A percentile compares a stretch with the other conserved stretches of the same genome.
These are phyloP conservation scores for Salix caprea DNA, from an alignment of 345 rosid species.

Conservation along the genomic window DNA sequence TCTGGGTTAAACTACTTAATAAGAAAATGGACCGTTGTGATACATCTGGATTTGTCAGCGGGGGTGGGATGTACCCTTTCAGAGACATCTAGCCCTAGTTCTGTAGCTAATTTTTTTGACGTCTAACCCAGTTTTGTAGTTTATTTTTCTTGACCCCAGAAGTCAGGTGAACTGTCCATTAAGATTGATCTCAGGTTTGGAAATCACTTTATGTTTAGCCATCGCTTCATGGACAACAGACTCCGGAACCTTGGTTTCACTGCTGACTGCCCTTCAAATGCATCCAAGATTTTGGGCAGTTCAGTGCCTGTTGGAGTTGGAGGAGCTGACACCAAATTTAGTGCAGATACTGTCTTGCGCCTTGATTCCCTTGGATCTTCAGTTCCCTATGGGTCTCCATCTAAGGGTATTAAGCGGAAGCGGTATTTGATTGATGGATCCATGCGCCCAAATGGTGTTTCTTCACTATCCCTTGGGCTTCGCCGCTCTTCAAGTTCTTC, in stretches of 20 bases:
- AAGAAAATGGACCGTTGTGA: conserved; percentile 56
- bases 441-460: conserved; percentile 41
- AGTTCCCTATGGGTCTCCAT: conserved; percentile 28
- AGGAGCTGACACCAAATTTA: conserved; percentile 30
- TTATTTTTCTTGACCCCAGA: conserved; percentile 44
- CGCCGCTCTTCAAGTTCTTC: conserved; percentile 77
- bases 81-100: conserved; percentile 45
- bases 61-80: conserved; percentile 54
- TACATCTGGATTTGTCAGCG: conserved; percentile 97
- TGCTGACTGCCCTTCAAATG: conserved; percentile 47
- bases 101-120: conserved; percentile 41
- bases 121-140: conserved; percentile 59
- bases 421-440: conserved; percentile 53
- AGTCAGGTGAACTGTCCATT: conserved; percentile 51
- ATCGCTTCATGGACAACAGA: conserved; percentile 54
- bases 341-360: conserved; percentile 61
- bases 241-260: conserved; percentile 44
- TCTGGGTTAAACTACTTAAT: conserved; percentile 26
- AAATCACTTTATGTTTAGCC: conserved; percentile 25
- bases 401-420: conserved; percentile 71
- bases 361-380: conserved; percentile 68
- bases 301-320: conserved; percentile 32
- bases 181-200: conserved; percentile 42
- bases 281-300: conserved; percentile 47
- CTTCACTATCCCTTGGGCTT: conserved; percentile 67